A percentile compares a stretch with the other conserved stretches of the same genome.
Evolutionary conservation across 2,329 filamentous ascomycete species (phyloP).

Genomic region (Fusarium odoratissimum): DNA sequence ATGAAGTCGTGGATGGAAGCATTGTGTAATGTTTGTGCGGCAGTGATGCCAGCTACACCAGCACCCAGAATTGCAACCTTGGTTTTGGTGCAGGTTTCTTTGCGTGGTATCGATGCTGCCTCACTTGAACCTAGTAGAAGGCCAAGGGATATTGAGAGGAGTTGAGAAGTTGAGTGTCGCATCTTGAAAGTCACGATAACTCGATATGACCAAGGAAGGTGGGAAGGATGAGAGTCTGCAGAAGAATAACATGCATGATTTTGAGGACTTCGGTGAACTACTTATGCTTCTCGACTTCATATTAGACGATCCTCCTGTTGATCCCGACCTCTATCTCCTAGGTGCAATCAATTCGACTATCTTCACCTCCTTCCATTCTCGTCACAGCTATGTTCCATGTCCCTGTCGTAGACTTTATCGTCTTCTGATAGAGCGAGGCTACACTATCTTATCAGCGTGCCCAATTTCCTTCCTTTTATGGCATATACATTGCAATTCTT

Average conservation of each 20-base stretch:
- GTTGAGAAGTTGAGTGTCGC: constrained; percentile 1
- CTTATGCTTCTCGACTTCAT: background rate
- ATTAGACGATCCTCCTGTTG: background rate
- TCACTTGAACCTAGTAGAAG: constrained; percentile 10
- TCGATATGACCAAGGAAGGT: background rate
- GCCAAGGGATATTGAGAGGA: constrained; percentile 13
- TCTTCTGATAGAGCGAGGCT: background rate
- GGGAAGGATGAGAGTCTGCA: background rate
- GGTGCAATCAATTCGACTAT: background rate
- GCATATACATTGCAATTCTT: constrained; percentile 19
- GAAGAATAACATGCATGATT: background rate
- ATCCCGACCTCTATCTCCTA: background rate
- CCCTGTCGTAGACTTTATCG: background rate
- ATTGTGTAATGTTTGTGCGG: constrained; percentile 71
- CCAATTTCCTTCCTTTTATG: constrained; percentile 8
- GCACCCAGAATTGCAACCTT: constrained; percentile 59
- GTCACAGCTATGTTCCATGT: background rate
- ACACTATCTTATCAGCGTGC: background rate
- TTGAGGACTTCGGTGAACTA: background rate
- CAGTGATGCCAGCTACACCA: constrained; percentile 72
- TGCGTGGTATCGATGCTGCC: constrained; percentile 25
- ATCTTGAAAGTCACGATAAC: background rate
- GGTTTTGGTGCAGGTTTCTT: constrained; percentile 45
- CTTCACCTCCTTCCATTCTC: constrained; percentile 1
- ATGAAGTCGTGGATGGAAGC: constrained; percentile 72